Percentiles rank a stretch among this genome's conserved stretches.
Conservation (phyloP, 768 basidiomycete genomes). For the Lactarius akahatsu region DNA sequence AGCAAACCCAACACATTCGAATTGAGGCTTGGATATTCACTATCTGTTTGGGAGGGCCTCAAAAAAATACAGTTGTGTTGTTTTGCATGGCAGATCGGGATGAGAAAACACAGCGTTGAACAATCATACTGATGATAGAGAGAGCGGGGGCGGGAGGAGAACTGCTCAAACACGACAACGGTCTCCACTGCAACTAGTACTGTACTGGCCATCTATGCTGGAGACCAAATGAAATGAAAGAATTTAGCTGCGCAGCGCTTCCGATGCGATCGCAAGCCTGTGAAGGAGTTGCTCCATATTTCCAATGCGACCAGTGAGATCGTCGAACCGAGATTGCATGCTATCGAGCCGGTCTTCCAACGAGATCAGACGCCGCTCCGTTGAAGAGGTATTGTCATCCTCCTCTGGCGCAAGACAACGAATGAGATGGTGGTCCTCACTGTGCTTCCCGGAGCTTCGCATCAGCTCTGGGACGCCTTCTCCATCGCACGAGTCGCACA, state of each 20-base stretch:
- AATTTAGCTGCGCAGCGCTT: no score
- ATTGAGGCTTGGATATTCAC: not conserved
- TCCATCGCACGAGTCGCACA: conserved; percentile 25
- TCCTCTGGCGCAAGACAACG: conserved; percentile 14
- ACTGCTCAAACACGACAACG: no score
- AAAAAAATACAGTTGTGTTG: not conserved
- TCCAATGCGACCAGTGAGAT: not conserved
- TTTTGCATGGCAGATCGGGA: not conserved
- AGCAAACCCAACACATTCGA: not conserved
- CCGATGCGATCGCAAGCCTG: not conserved
- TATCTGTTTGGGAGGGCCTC: not conserved
- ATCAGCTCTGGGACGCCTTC: conserved; percentile 4
- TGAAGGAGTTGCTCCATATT: conserved; percentile 14
- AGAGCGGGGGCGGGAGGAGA: no score
- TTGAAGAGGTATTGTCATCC: not conserved
- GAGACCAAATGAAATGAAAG: no score
- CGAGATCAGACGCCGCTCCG: conserved; percentile 16
- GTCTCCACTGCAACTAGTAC: no score
- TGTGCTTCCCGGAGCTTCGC: conserved; percentile 7
- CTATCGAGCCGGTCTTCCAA: conserved; percentile 12
- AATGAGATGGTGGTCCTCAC: conserved; percentile 5
- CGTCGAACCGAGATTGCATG: conserved; percentile 10
- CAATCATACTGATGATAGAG: not conserved
- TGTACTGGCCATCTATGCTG: no score
- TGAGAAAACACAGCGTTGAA: not conserved